Evolutionary conservation across 2,329 filamentous ascomycete genomes (phyloP).

Genomic region (Hansfordia pulvinata): DNA sequence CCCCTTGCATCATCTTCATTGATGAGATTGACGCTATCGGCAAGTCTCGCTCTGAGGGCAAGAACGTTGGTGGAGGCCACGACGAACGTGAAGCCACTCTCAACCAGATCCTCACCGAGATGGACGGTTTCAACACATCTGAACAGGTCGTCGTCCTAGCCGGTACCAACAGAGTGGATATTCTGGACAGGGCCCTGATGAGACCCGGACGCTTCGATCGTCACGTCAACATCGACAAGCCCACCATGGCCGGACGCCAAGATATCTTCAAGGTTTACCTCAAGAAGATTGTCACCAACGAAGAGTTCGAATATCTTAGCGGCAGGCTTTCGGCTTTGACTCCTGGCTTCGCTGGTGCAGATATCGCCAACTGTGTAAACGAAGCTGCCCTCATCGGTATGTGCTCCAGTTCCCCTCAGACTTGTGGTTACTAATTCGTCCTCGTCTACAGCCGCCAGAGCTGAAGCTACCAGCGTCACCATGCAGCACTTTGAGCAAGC

Average conservation of each 20-base stretch:
- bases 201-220: constrained; percentile 92
- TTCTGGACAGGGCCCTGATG: constrained; percentile 92
- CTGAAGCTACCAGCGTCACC: constrained; percentile 64
- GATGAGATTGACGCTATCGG: constrained; percentile 98
- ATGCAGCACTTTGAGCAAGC: constrained; percentile 95
- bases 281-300: constrained; percentile 84
- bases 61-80: constrained; percentile 72
- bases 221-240: constrained; percentile 88
- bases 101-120: constrained; percentile 97
- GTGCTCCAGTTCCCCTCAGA: constrained; percentile 15
- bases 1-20: constrained; percentile 98
- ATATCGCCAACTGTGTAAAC: constrained; percentile 97
- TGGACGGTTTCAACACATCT: constrained; percentile 97
- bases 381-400: constrained; percentile 91
- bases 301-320: constrained; percentile 76
- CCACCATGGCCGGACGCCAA: constrained; percentile 91
- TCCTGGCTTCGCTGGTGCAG: constrained; percentile 91
- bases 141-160: constrained; percentile 95
- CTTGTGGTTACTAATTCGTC: constrained; percentile 22
- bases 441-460: constrained; percentile 55
- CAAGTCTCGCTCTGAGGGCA: constrained; percentile 71
- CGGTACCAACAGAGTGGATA: constrained; percentile 89
- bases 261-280: constrained; percentile 95
- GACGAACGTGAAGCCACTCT: constrained; percentile 94
- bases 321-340: constrained; percentile 86